These are phyloP conservation scores for Penicillium salamii DNA, from an alignment of 495 filamentous ascomycete species.

Conservation along the genomic window DNA sequence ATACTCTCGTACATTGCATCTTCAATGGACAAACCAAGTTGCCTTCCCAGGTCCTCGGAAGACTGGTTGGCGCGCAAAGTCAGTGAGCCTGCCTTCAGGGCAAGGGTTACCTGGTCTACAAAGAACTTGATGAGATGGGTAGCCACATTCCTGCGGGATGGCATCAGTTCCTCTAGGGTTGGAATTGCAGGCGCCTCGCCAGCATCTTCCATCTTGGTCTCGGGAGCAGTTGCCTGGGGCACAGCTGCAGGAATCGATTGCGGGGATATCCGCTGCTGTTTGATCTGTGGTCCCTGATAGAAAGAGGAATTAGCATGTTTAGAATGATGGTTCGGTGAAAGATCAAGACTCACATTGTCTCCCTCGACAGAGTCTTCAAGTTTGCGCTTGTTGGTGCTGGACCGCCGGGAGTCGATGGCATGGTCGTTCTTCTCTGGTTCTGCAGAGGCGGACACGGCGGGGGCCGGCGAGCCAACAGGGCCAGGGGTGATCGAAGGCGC, in stretches of 20 bases:
- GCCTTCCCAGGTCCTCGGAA: slow-evolving; percentile 49
- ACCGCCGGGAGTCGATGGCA: slow-evolving; percentile 21
- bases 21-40: slow-evolving; percentile 71
- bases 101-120: slow-evolving; percentile 48
- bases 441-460: slow-evolving; percentile 21
- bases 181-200: slow-evolving; percentile 14
- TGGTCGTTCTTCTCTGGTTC: slow-evolving; percentile 35
- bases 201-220: slow-evolving; percentile 34
- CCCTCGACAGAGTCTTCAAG: slow-evolving; percentile 38
- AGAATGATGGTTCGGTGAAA: neutral
- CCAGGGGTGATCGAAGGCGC: slow-evolving; percentile 31
- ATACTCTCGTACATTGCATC: slow-evolving; percentile 60
- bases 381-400: slow-evolving; percentile 45
- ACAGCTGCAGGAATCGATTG: slow-evolving; percentile 15
- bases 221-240: slow-evolving; percentile 12
- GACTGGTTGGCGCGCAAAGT: slow-evolving; percentile 52
- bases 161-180: slow-evolving; percentile 43
- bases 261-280: slow-evolving; percentile 39
- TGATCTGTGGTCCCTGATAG: slow-evolving; percentile 36
- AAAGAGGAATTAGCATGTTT: slow-evolving; percentile 8
- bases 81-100: slow-evolving; percentile 49
- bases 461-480: slow-evolving; percentile 21
- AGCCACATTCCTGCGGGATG: slow-evolving; percentile 50
- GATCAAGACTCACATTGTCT: slow-evolving; percentile 30
- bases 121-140: slow-evolving; percentile 52